phyloP scores from a whole-genome alignment of 179 eudicot species.

The Carnegiea gigantea region DNA sequence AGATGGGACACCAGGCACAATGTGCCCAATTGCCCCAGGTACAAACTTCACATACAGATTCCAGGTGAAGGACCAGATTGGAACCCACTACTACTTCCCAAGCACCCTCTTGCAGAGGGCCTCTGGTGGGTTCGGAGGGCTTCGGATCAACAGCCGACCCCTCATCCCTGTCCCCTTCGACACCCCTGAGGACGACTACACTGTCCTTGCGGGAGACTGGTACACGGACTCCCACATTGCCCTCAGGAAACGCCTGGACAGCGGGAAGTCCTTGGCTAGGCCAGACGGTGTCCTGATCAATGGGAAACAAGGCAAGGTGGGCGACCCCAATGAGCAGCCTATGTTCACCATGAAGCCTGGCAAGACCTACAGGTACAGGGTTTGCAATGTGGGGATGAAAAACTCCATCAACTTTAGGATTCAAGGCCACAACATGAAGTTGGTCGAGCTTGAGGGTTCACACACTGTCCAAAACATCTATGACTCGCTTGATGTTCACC shows the following conservation, averaged over 20 bases:
- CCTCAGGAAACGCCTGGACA: constrained; percentile 23
- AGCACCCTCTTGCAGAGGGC: constrained; percentile 39
- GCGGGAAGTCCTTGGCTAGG: constrained; percentile 23
- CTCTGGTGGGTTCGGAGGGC: constrained; percentile 50
- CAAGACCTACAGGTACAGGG: constrained; percentile 36
- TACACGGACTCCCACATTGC: constrained; percentile 25
- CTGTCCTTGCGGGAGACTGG: constrained; percentile 43
- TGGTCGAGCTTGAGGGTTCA: constrained; percentile 49
- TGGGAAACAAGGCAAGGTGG: constrained; percentile 28
- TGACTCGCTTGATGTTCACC: constrained; percentile 44
- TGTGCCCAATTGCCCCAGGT: constrained; percentile 53
- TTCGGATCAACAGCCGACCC: constrained; percentile 43
- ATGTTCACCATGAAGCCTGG: constrained; percentile 38
- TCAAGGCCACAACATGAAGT: constrained; percentile 39
- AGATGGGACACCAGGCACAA: constrained; percentile 48
- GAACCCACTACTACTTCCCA: constrained; percentile 52
- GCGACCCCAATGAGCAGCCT: constrained; percentile 34
- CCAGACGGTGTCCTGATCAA: constrained; percentile 34
- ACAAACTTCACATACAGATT: constrained; percentile 50
- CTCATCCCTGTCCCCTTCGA: constrained; percentile 51
- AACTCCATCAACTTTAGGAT: constrained; percentile 42
- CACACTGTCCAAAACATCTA: constrained; percentile 46
- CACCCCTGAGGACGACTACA: constrained; percentile 41
- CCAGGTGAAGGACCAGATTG: constrained; percentile 58
- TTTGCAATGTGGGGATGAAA: constrained; percentile 55